Evolutionary conservation across 2,329 filamentous ascomycete species (phyloP).

Genomic region (Ampelomyces quisqualis): DNA sequence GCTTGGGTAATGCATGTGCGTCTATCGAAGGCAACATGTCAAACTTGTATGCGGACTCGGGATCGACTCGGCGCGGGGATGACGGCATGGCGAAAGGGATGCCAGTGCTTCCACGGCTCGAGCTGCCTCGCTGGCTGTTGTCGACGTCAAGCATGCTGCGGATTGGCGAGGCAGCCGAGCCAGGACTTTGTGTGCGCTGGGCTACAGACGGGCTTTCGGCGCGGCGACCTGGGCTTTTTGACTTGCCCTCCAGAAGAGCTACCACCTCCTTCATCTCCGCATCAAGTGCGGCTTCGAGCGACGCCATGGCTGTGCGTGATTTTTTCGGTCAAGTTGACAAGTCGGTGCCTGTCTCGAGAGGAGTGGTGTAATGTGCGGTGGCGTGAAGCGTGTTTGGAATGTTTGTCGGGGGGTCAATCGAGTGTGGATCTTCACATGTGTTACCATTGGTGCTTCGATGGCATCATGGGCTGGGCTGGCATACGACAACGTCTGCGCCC

Average conservation of each 20-base stretch:
- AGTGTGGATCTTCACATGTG: constrained; percentile 13
- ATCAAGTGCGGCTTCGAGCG: constrained; percentile 73
- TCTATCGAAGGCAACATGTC: constrained; percentile 50
- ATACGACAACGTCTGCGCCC: constrained; percentile 11
- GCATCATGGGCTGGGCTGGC: constrained; percentile 19
- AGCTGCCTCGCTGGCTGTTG: constrained; percentile 33
- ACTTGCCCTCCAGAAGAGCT: constrained; percentile 62
- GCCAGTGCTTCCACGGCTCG: constrained; percentile 36
- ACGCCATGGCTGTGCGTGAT: constrained; percentile 55
- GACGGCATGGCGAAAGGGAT: constrained; percentile 34
- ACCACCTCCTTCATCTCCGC: constrained; percentile 75
- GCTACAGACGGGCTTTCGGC: constrained; percentile 30
- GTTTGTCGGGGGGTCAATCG: constrained; percentile 22
- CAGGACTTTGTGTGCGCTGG: constrained; percentile 58
- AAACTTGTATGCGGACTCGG: constrained; percentile 48
- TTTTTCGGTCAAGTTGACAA: neutral
- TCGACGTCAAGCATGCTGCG: constrained; percentile 45
- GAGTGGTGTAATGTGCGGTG: too few species aligned
- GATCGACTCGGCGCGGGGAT: constrained; percentile 40
- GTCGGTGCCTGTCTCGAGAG: neutral
- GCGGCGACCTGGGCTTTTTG: constrained; percentile 22
- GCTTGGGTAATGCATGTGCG: constrained; percentile 45
- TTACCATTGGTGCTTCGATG: constrained; percentile 19
- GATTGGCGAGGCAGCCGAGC: constrained; percentile 58
- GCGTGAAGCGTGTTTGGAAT: constrained; percentile 4